These are phyloP conservation scores for Quercus mongolica DNA, from an alignment of 306 rosid genomes.

Conservation along the genomic window DNA sequence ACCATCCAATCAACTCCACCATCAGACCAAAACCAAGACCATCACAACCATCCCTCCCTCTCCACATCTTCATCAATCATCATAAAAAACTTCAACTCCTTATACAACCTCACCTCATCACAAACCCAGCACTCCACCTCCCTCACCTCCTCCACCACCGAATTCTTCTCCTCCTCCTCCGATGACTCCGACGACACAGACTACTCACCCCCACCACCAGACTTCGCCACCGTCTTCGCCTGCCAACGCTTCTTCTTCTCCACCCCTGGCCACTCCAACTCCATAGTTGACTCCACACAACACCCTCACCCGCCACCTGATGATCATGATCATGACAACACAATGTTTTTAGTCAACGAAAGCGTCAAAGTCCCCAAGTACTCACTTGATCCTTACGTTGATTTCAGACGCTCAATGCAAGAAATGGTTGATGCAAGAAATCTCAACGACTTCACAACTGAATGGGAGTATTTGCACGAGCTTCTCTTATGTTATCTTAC, in stretches of 20 bases:
- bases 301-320: neutral
- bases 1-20: slow-evolving; percentile 28
- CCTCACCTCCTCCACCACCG: slow-evolving; percentile 25
- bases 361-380: slow-evolving; percentile 59
- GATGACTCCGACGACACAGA: slow-evolving; percentile 29
- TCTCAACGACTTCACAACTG: slow-evolving; percentile 31
- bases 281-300: slow-evolving; percentile 53
- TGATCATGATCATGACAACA: neutral
- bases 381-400: slow-evolving; percentile 65
- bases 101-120: slow-evolving; percentile 1
- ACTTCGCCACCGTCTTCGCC: slow-evolving; percentile 63
- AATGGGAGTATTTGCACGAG: slow-evolving; percentile 69
- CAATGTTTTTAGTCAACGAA: slow-evolving; percentile 9
- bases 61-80: slow-evolving; percentile 18
- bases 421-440: slow-evolving; percentile 72
- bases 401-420: slow-evolving; percentile 78
- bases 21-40: slow-evolving; percentile 14
- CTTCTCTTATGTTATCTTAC: slow-evolving; percentile 82
- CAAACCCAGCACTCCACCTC: slow-evolving; percentile 18
- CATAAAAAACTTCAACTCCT: slow-evolving; percentile 18
- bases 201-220: slow-evolving; percentile 34
- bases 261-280: slow-evolving; percentile 84
- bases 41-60: slow-evolving; percentile 14
- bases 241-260: slow-evolving; percentile 91
- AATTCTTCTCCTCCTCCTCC: slow-evolving; percentile 33